Percentiles rank a stretch among this genome's conserved stretches.
These are phyloP conservation scores for Jacaranda copaia DNA, from an alignment of 257 asterid species.

Conservation along the genomic window DNA sequence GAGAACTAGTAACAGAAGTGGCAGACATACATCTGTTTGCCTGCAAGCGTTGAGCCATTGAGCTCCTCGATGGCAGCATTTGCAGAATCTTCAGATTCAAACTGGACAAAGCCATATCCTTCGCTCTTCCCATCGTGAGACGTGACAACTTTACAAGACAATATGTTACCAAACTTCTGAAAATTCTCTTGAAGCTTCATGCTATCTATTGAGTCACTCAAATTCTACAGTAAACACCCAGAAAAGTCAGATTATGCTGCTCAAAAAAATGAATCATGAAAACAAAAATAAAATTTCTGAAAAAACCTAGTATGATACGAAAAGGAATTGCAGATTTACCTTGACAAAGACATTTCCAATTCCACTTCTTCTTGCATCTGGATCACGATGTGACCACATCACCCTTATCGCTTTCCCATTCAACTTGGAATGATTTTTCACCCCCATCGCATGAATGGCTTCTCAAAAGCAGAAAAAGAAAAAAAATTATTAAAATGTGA, in stretches of 20 bases:
- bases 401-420: slow-evolving; percentile 38
- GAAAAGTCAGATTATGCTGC: not conserved
- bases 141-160: slow-evolving; percentile 40
- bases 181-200: slow-evolving; percentile 36
- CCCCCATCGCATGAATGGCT: slow-evolving; percentile 32
- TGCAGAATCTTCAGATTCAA: slow-evolving; percentile 39
- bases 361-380: slow-evolving; percentile 38
- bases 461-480: not conserved
- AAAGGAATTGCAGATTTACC: slow-evolving; percentile 23
- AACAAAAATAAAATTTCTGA: not conserved
- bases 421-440: slow-evolving; percentile 36
- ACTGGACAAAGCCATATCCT: slow-evolving; percentile 46
- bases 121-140: slow-evolving; percentile 39
- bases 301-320: not conserved
- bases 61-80: slow-evolving; percentile 40
- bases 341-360: slow-evolving; percentile 41
- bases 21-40: slow-evolving; percentile 36
- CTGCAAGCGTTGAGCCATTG: slow-evolving; percentile 33
- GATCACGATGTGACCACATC: slow-evolving; percentile 40
- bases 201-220: slow-evolving; percentile 33
- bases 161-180: slow-evolving; percentile 34
- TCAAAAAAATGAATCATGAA: not conserved
- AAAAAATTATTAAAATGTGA: not conserved
- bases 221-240: slow-evolving; percentile 28
- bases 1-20: not conserved